Base-by-base conservation (phyloP, 768 basidiomycete species). In the Mycena vulgaris region DNA sequence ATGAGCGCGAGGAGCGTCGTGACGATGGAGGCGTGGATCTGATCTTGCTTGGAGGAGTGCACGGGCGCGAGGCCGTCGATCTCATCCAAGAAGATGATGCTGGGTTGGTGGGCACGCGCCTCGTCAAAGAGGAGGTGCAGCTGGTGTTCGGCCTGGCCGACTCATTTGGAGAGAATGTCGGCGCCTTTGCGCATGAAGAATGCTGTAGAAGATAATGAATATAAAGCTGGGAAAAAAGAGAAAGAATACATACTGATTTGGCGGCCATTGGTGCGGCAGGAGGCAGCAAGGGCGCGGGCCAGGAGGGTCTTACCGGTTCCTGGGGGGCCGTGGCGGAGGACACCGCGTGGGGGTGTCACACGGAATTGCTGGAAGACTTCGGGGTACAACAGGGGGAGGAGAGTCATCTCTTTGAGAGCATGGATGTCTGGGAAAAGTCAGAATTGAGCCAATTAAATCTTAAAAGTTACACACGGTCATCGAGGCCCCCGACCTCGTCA, bases 101-200 rank as follows among this genome's bases (percentile, higher is more conserved):
- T 94, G 0, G 98, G 97, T 76, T 98, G 97, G 59, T 90, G 93
- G 60, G 92, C 91, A 56, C 91, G 89, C 0, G 98, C 98, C 84
- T 99, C 97, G 72, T 99, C 97, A 79, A 99, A 99, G 16, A 99
- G 86, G 45, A 98, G 87, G 1, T 98, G 90, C 3, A 99, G 87
- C 78, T 98, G 97, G 2, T 97, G 91, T 78, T 99, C 98, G 7
- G 97, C 97, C 82, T 99, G 98, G 60, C 98, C 98, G 14, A 99
- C 98, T 97, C 97, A 99, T 83, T 99, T 99, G 9, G 96, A 97
- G 35, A 99, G 86, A 74, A 94, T 95, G 80, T 99, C 98, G 37
- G 98, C 98, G 23, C 98, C 98, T 83, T 99, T 99, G 58, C 98
- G 93, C 98, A 99, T 99, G 87, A 97, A 99, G 85, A 99, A 99